Base-by-base conservation (phyloP, 2,329 filamentous ascomycete species). In the Pleurostoma richardsiae region DNA sequence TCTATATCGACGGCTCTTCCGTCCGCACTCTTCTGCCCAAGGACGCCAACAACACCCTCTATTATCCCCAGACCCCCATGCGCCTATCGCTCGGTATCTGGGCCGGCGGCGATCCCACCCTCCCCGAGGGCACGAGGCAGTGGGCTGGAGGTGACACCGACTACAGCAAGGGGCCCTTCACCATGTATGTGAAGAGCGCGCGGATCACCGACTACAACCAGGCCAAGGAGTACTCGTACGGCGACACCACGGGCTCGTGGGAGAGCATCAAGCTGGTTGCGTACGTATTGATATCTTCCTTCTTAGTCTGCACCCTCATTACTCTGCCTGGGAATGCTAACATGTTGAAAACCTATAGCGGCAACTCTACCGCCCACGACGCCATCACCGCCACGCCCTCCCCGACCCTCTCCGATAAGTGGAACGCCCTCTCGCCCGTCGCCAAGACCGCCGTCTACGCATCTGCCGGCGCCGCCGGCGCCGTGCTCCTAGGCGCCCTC, bases 11-110 rank as follows among this genome's bases (percentile, higher is more conserved):
- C 56, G 82, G 82, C 54, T 68, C 70, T 6, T 72, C 78, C 4
- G 74, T 88, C 44, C 82, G 88, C 51, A 83, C 77, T 2, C 71
- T 88, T n/a, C 62, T 74, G 6, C 78, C 80, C 47, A 69, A 67
- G 28, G 80, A 86, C 43, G 80, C 82, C 49, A 77, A 83, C 60
- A 76, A 76, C 54, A 81, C 82, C 10, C 62, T 76, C 43, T 77
- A 78, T 60, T 91, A 80, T 62, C 88, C 88, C 0, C 88, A 92
- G 61, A 90, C 87, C 0, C 88, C 88, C 2, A 86, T 86, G 82
- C 79, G 80, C 43, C 65, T 88, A 43, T 82, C 80, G 44, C 59
- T 88, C 19, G 84, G 85, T 45, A 83, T 86, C 54, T 85, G 81
- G 76, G 78, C 84, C 44, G 75, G 80, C 47, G 74, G 83, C 51